Base-by-base conservation (phyloP, 225 moss, liverwort and hornwort genomes). In the Climacium dendroides region DNA sequence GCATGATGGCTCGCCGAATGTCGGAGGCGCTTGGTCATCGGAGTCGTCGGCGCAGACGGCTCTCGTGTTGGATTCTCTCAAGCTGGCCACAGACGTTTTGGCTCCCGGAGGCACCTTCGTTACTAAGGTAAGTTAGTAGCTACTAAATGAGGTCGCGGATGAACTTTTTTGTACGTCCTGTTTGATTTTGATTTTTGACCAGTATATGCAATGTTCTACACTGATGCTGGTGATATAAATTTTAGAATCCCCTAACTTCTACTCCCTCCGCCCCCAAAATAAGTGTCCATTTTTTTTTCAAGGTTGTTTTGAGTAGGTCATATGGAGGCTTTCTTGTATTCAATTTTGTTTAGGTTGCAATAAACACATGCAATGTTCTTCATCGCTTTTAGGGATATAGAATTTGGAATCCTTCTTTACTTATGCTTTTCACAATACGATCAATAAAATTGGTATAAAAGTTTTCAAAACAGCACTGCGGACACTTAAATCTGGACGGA, bases 1-100 rank as follows among this genome's bases (percentile, higher is more conserved):
- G 89, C 98, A 99, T 71, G 98, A 99, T 84, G 98, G 98, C 53
- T 99, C 97, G 48, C 98, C 98, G 18, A 99, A 99, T 85, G 94
- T 99, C 23, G 98, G 98, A 88, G 98, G 98, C 66, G 98, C 98
- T 45, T 99, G 98, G 98, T 90, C 91, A 28, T 94, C 93, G 13
- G 97, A 99, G 88, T 93, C 97, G 41, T 90, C 94, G 57, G 93
- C 90, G 63, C 96, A 99, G 95, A 93, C 94, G 55, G 91, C 97
- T 48, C 94, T 99, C 78, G 98, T 99, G 82, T 84, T 99, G 81
- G 98, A 99, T 85, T 97, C 98, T 65, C 92, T 99, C 58, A 95
- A 88, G 89, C 95, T 99, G 54, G 97, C 97, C 15, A 95, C 95
- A 4, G 98, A 99, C 53, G 95, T 99, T 72, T 87, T 99, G 62